A percentile compares a stretch with the other conserved stretches of the same genome.
phyloP scores from a whole-genome alignment of 495 filamentous ascomycete species.

The Penicillium taxi region DNA sequence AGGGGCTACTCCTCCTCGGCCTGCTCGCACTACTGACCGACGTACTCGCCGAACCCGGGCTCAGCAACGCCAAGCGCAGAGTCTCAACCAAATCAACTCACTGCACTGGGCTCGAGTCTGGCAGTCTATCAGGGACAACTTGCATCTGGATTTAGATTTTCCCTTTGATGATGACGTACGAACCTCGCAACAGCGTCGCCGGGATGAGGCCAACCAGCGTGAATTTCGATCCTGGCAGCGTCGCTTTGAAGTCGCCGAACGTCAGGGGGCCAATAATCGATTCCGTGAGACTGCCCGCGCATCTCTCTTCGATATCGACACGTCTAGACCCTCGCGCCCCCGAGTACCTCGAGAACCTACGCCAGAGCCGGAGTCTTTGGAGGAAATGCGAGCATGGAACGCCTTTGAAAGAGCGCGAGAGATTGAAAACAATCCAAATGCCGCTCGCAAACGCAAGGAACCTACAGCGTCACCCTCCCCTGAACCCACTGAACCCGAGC shows the following conservation, averaged over 20 bases:
- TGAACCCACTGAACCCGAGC: constrained; percentile 56
- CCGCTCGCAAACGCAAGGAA: constrained; percentile 69
- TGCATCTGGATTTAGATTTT: constrained; percentile 81
- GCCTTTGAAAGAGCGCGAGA: constrained; percentile 77
- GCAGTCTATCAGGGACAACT: constrained; percentile 55
- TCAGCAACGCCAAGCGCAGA: constrained; percentile 38
- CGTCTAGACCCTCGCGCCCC: constrained; percentile 36
- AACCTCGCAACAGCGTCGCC: constrained; percentile 46
- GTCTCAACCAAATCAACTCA: constrained; percentile 37
- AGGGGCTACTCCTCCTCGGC: constrained; percentile 22
- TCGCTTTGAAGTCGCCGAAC: constrained; percentile 68
- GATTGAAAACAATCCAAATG: constrained; percentile 46
- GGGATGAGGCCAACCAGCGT: constrained; percentile 52
- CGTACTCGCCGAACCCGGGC: constrained; percentile 44
- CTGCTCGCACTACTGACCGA: constrained; percentile 26
- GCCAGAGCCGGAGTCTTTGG: constrained; percentile 59
- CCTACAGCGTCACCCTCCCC: constrained; percentile 60
- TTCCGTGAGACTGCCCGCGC: constrained; percentile 61
- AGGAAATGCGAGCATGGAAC: constrained; percentile 82
- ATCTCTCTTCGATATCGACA: constrained; percentile 42
- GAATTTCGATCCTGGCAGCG: constrained; percentile 72
- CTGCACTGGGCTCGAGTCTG: constrained; percentile 59
- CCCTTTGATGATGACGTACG: constrained; percentile 71
- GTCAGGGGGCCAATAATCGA: constrained; percentile 64
- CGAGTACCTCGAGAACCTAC: constrained; percentile 39